Base-by-base conservation (phyloP, 441 rosid genomes). In the Adansonia madagascariensis region DNA sequence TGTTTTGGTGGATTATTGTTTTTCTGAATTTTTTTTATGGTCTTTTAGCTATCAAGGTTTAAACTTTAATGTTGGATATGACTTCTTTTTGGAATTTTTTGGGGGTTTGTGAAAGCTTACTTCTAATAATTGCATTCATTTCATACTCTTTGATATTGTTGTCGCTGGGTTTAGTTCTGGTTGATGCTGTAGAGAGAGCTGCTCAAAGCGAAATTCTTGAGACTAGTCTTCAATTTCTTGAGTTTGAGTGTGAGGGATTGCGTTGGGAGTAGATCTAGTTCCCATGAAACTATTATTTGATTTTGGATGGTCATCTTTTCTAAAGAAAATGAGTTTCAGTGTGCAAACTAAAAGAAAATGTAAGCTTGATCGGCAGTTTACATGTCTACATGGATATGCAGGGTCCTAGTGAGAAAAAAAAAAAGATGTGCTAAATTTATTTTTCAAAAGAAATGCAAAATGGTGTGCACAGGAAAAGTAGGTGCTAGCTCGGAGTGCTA, bases 1-100 rank as follows among this genome's bases (percentile, higher is more conserved):
- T 47, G 10, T 64, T 17, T 49, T 71, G 70, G 24, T 61, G 73
- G 61, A n/a, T 44, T 71, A 27, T 66, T 78, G 43, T 56, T 56
- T 69, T n/a, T 8, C 15, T 20, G 4, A 18, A 11, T 60, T 31
- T 12, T 75, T 73, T 80, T 74, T 15, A 24, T 24, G 27, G 27
- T 24, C 61, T 47, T 74, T 74, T 60, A 62, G 27, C 41, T 61
- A 1, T 74, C 24, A 8, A 24, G 27, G 27, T 24, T 24, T 24
- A 24, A 24, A 24, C 27, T 24, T 31, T 46, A 22, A 3, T 74
- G 59, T 22, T 44, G 43, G 22, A 46, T 27, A 24, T 61, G 57
- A 8, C 46, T 3, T 52, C 27, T 24, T 24, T 24, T 24, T 0
- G 27, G 27, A 24, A 24, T 24, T 24, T 24, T 8, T 44, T 14